Evolutionary conservation across 2,329 filamentous ascomycete species (phyloP).

Genomic region (Trichoderma citrinoviride): DNA sequence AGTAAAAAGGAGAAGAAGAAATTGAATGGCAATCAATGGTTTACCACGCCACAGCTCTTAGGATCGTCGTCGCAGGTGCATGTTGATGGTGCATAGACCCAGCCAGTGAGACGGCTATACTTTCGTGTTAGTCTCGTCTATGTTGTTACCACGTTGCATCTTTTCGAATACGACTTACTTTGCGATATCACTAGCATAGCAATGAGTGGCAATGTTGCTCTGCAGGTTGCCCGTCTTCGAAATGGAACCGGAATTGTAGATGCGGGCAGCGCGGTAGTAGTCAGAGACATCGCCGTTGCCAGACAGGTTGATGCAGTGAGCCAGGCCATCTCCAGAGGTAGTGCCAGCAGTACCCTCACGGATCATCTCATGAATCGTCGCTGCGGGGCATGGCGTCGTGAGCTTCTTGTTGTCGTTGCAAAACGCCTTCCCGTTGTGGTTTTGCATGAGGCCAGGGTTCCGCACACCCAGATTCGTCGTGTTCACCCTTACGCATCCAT

Average conservation of each 20-base stretch:
- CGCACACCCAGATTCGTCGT: constrained; percentile 41
- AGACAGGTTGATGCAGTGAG: constrained; percentile 19
- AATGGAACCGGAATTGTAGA: constrained; percentile 28
- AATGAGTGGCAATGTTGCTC: constrained; percentile 24
- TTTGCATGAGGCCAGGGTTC: constrained; percentile 45
- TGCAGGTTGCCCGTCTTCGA: constrained; percentile 25
- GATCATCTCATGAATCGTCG: constrained; percentile 34
- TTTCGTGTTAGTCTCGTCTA: background rate
- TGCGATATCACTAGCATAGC: constrained; percentile 27
- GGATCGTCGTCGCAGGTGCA: constrained; percentile 27
- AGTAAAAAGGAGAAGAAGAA: background rate
- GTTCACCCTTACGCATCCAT: constrained; percentile 43
- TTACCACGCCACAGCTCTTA: background rate
- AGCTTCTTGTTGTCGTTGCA: constrained; percentile 34
- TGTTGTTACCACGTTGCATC: background rate
- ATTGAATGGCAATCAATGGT: background rate
- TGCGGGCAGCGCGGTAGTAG: constrained; percentile 26
- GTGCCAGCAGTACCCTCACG: constrained; percentile 45
- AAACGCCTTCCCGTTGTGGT: constrained; percentile 36
- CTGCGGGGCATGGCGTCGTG: constrained; percentile 32
- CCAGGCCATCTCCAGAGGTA: constrained; percentile 41
- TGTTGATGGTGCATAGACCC: constrained; percentile 25
- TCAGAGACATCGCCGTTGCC: constrained; percentile 16
- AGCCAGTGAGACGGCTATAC: constrained; percentile 27
- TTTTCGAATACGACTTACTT: constrained; percentile 17